phyloP scores from a whole-genome alignment of 108 stramenopile genomes.

The Pseudonitzschia delicatissima region DNA sequence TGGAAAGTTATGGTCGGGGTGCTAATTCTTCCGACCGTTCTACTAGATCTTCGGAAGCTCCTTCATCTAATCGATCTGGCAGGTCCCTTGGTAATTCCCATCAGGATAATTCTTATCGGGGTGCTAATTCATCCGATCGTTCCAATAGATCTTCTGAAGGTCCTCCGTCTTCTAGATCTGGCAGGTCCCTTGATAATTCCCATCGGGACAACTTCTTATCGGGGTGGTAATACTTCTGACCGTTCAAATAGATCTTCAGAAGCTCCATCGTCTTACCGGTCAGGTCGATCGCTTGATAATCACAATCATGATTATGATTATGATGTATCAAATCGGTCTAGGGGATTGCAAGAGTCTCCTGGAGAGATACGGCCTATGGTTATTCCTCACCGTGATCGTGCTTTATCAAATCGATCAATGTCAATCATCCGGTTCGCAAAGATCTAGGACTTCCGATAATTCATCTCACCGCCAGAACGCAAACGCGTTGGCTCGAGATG shows the following conservation, averaged over 20 bases:
- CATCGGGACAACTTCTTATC: too few relatives aligned
- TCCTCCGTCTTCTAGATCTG: neutral
- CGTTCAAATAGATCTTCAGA: neutral
- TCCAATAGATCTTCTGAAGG: neutral
- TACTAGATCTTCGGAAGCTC: neutral
- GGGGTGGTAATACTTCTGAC: neutral
- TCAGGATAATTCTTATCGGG: neutral
- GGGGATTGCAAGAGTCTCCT: too few relatives aligned
- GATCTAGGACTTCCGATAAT: neutral
- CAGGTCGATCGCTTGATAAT: neutral
- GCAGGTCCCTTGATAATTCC: neutral
- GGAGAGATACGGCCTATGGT: neutral
- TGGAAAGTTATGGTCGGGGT: neutral
- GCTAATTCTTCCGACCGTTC: neutral
- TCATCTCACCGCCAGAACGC: neutral
- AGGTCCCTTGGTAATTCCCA: neutral
- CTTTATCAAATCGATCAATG: neutral
- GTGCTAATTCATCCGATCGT: neutral
- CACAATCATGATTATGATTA: neutral
- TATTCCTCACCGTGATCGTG: neutral
- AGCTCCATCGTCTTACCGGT: neutral
- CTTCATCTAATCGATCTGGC: neutral
- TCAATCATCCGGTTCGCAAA: neutral
- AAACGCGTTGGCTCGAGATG: neutral
- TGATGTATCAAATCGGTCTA: neutral